These are phyloP conservation scores for Alternaria arborescens DNA, from an alignment of 2,329 filamentous ascomycete genomes.

Conservation along the genomic window DNA sequence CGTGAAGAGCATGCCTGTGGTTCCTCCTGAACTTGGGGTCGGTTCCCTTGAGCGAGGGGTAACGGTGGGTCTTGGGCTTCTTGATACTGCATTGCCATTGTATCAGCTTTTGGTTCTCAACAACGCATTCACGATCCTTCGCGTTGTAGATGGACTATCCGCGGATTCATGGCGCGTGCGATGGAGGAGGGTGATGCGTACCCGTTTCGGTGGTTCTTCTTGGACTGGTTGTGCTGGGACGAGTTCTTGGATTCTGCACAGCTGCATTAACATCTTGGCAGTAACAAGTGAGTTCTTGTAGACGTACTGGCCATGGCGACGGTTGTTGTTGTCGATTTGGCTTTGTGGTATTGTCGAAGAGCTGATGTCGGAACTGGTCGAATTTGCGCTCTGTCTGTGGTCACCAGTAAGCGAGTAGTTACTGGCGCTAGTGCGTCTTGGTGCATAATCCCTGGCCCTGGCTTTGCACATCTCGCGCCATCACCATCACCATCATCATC, in stretches of 20 bases:
- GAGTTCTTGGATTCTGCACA: conserved; percentile 97
- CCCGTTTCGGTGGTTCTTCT: conserved; percentile 99
- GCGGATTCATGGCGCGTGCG: conserved; percentile 20
- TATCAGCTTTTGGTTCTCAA: conserved; percentile 28
- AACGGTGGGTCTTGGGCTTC: conserved; percentile 99
- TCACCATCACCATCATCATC: background rate
- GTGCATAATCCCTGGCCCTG: background rate
- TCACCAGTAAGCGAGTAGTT: conserved; percentile 20
- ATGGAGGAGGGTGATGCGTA: conserved; percentile 61
- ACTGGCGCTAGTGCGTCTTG: conserved; percentile 18
- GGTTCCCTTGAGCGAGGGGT: conserved; percentile 97
- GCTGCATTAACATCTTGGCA: conserved; percentile 21
- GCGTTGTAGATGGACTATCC: background rate
- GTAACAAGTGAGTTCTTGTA: background rate
- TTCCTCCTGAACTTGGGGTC: conserved; percentile 99
- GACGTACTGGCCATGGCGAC: conserved; percentile 76
- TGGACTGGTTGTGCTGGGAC: conserved; percentile 97
- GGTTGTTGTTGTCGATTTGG: conserved; percentile 47
- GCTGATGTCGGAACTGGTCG: conserved; percentile 17
- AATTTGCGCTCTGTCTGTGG: conserved; percentile 13
- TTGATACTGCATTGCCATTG: conserved; percentile 77
- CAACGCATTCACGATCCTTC: background rate
- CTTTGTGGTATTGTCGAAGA: conserved; percentile 41
- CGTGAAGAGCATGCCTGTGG: conserved; percentile 99
- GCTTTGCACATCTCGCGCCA: background rate